Base-by-base conservation (phyloP, 306 rosid species). In the Phaseolus lunatus region DNA sequence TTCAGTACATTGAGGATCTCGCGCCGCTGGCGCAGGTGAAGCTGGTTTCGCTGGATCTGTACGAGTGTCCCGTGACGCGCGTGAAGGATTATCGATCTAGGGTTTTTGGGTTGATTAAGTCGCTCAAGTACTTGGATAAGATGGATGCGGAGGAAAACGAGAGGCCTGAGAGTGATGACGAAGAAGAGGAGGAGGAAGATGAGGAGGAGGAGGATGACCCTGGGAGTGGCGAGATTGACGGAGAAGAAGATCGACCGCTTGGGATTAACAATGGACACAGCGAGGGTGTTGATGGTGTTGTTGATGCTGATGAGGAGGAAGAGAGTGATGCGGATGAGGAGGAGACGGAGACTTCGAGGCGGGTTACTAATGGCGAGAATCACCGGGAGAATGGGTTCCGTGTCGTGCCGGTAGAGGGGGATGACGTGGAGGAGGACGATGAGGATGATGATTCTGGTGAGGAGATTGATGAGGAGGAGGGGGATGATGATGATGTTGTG, bases 81-180 rank as follows among this genome's bases (percentile, higher is more conserved):
- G 87, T 87, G 13, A 93, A 93, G 89, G 98, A 93, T 75, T 93
- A 93, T 76, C 98, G 98, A 89, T 93, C 98, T 84, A 93, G 95
- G 93, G 98, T 93, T 87, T 93, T 93, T 31, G 95, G 92, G 24
- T 81, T 93, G 92, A 93, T 93, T 10, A 93, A 85, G 77, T 91
- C 95, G 76, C 79, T 93, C 3, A 88, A 86, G 85, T 93, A 89
- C 79, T 87, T 93, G 89, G 98, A 93, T 74, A 93, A 91, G 90
- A 93, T 88, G 98, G 98, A 93, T 26, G 94, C 97, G 12, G 98
- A 93, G 59, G 98, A 88, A 86, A 93, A 93, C 45, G 98, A 91
- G 87, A 82, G 95, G 44, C 97, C 98, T 0, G 98, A 93, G 79
- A 83, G 89, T 0, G 98, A 93, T 29, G 98, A 93, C 0, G 98